These are phyloP conservation scores for Phialophora tarda DNA, from an alignment of 2,329 filamentous ascomycete genomes.

Conservation along the genomic window DNA sequence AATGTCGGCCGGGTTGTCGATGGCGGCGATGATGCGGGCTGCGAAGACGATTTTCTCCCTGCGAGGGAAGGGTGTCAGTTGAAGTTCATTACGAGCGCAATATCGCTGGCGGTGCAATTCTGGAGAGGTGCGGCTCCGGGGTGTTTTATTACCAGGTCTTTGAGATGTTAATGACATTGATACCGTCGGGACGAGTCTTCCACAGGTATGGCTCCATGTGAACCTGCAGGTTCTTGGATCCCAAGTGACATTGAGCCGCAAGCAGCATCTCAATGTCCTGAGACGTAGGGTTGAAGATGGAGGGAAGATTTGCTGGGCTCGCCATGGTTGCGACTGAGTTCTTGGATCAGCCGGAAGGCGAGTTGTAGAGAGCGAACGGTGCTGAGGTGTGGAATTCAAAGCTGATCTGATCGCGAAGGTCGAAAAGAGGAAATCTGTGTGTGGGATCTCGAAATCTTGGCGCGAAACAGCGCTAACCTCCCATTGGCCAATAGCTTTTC, in stretches of 20 bases:
- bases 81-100: not conserved
- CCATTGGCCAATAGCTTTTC: constrained; percentile 6
- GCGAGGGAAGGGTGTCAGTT: constrained; percentile 29
- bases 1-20: constrained; percentile 99
- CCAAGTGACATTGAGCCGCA: constrained; percentile 93
- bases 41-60: constrained; percentile 99
- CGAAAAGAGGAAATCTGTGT: not conserved
- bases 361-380: constrained; percentile 48
- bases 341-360: constrained; percentile 53
- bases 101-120: not conserved
- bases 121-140: not conserved
- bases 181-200: constrained; percentile 98
- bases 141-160: constrained; percentile 85
- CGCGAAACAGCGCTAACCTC: constrained; percentile 2
- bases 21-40: constrained; percentile 96
- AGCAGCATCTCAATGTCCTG: constrained; percentile 99
- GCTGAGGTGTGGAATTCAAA: constrained; percentile 33
- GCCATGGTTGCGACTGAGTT: constrained; percentile 55
- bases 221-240: constrained; percentile 98
- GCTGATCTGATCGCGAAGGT: constrained; percentile 5
- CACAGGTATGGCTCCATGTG: constrained; percentile 99
- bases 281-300: constrained; percentile 94
- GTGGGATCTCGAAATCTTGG: constrained; percentile 15
- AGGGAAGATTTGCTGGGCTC: constrained; percentile 92
- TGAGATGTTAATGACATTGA: constrained; percentile 99